These are phyloP conservation scores for Neospora caninum DNA, from an alignment of 169 alveolate species.

Conservation along the genomic window DNA sequence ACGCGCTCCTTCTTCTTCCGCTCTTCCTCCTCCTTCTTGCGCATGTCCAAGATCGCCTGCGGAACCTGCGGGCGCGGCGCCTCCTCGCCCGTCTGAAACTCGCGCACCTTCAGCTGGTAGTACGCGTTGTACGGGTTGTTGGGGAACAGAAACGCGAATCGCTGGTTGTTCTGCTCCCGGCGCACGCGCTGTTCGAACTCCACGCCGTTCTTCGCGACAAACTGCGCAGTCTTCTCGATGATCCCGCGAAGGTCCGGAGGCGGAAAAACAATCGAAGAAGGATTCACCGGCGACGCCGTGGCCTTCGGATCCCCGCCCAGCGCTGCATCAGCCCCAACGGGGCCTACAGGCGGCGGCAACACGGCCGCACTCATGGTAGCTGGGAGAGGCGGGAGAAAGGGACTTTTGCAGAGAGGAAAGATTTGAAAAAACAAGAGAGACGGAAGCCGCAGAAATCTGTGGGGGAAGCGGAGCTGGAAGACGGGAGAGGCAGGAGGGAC, in stretches of 20 bases:
- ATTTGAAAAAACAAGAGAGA: background rate
- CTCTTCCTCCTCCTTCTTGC: constrained; percentile 75
- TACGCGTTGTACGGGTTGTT: constrained; percentile 86
- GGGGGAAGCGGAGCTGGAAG: no score
- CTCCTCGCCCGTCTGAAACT: constrained; percentile 77
- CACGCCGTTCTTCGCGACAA: constrained; percentile 91
- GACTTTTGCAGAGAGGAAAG: background rate
- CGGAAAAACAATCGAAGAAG: constrained; percentile 82
- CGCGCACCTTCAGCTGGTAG: constrained; percentile 83
- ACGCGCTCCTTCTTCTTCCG: constrained; percentile 73
- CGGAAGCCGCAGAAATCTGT: background rate
- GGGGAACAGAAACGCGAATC: constrained; percentile 83
- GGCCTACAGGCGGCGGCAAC: constrained; percentile 53
- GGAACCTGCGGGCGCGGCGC: constrained; percentile 82
- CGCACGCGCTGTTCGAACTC: constrained; percentile 87
- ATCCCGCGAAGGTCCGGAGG: constrained; percentile 86
- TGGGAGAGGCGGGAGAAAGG: background rate
- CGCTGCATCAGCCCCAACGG: constrained; percentile 21
- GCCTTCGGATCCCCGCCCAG: constrained; percentile 3
- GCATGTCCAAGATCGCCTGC: constrained; percentile 79
- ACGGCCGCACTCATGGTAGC: constrained; percentile 61
- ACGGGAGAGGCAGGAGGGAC: background rate
- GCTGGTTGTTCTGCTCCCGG: constrained; percentile 80
- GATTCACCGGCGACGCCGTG: background rate
- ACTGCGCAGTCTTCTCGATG: constrained; percentile 91